Evolutionary conservation across 495 filamentous ascomycete species (phyloP).

Genomic region (Trichocladium antarcticum): DNA sequence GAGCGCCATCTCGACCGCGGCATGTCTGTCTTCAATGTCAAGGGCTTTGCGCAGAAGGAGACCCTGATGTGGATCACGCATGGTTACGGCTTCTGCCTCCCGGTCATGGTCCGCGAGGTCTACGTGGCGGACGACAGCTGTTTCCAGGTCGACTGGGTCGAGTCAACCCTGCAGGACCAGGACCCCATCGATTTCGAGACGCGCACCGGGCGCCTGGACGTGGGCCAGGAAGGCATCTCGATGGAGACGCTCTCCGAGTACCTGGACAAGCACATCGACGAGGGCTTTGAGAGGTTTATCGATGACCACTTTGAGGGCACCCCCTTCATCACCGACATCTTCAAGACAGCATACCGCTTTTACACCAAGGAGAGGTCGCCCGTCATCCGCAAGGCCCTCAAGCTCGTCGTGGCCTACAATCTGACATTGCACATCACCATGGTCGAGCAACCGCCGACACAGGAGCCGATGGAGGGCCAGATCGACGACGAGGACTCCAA

Average conservation of each 20-base stretch:
- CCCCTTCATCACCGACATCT: conserved; percentile 80
- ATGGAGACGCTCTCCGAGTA: conserved; percentile 70
- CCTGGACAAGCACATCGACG: conserved; percentile 82
- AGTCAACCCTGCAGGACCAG: conserved; percentile 52
- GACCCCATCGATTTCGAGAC: conserved; percentile 68
- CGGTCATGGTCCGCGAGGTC: conserved; percentile 81
- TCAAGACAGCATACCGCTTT: conserved; percentile 86
- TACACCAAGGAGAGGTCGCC: conserved; percentile 72
- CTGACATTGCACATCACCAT: conserved; percentile 84
- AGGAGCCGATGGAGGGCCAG: conserved; percentile 64
- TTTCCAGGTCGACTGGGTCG: conserved; percentile 85
- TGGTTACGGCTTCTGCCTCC: conserved; percentile 78
- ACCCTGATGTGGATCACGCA: conserved; percentile 72
- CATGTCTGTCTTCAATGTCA: conserved; percentile 86
- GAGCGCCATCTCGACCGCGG: conserved; percentile 77
- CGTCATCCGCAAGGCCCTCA: conserved; percentile 82
- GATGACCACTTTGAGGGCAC: conserved; percentile 92
- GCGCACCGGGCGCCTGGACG: conserved; percentile 73
- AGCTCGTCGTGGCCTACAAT: conserved; percentile 86
- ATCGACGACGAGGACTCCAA: conserved; percentile 68
- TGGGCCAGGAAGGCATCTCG: conserved; percentile 73
- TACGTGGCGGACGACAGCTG: conserved; percentile 83
- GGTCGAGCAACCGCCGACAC: conserved; percentile 75
- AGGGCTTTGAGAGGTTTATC: conserved; percentile 79
- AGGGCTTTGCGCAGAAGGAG: conserved; percentile 75